phyloP scores from a whole-genome alignment of 2,329 filamentous ascomycete genomes.

The Cladophialophora immunda region DNA sequence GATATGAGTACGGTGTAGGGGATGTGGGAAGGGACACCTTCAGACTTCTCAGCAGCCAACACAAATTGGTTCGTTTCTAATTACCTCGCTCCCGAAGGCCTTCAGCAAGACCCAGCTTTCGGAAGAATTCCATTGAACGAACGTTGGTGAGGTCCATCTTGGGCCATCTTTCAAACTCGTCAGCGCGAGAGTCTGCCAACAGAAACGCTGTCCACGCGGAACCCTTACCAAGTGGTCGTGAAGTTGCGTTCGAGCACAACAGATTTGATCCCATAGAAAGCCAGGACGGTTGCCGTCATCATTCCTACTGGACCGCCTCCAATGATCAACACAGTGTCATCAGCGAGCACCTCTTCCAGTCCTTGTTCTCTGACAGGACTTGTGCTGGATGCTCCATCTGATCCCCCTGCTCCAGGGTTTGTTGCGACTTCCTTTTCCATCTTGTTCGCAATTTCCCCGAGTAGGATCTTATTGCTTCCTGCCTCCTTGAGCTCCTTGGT shows the following conservation, averaged over 20 bases:
- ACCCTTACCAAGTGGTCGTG: constrained; percentile 37
- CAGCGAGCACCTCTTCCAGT: background rate
- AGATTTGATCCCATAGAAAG: constrained; percentile 32
- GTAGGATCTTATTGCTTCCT: background rate
- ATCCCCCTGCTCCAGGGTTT: background rate
- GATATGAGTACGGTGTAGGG: constrained; percentile 11
- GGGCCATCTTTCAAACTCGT: constrained; percentile 48
- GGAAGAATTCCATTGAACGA: constrained; percentile 50
- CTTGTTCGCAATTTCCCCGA: background rate
- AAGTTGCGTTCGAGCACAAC: constrained; percentile 42
- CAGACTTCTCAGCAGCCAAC: background rate
- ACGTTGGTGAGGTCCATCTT: constrained; percentile 52
- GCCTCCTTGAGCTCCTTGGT: background rate
- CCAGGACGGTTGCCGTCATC: constrained; percentile 45
- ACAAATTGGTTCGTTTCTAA: background rate
- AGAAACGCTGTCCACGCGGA: background rate
- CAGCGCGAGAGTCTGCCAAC: constrained; percentile 51
- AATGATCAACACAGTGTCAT: constrained; percentile 51
- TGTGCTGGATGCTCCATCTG: background rate
- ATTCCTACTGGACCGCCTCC: constrained; percentile 58
- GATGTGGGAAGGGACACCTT: constrained; percentile 11
- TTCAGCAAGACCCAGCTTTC: constrained; percentile 32
- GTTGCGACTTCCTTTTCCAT: background rate
- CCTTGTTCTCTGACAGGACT: constrained; percentile 4
- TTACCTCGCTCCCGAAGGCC: constrained; percentile 24